A percentile compares a stretch with the other conserved stretches of the same genome.
phyloP scores from a whole-genome alignment of 2,329 filamentous ascomycete genomes.

The Apiospora koreana region DNA sequence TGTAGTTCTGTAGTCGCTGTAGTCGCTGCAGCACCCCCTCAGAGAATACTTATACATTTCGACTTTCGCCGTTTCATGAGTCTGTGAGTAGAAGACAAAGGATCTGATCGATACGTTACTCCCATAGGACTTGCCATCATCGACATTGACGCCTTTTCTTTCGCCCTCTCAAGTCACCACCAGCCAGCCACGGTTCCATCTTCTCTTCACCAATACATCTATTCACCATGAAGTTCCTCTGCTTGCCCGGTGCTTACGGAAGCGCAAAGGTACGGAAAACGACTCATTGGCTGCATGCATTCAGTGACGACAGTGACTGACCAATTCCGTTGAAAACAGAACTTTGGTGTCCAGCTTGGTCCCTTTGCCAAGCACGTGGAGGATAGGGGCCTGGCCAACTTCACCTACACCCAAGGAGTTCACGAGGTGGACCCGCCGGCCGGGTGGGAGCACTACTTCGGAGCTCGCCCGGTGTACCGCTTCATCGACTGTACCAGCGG shows the following conservation, averaged over 20 bases:
- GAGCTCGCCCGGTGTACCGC: background rate
- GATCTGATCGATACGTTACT: background rate
- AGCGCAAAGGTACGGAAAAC: slow-evolving; percentile 25
- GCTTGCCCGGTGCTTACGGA: slow-evolving; percentile 31
- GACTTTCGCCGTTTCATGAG: background rate
- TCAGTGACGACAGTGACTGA: background rate
- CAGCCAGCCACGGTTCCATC: background rate
- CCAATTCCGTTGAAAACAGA: slow-evolving; percentile 15
- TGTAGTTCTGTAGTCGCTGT: background rate
- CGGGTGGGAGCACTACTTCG: slow-evolving; percentile 12
- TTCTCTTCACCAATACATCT: background rate
- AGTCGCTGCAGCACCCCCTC: too few relatives aligned
- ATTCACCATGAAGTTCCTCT: slow-evolving; percentile 31
- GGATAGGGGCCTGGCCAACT: background rate
- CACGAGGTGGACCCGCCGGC: slow-evolving; percentile 9
- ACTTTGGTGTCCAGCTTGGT: slow-evolving; percentile 17
- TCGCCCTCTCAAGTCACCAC: background rate
- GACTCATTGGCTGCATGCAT: background rate
- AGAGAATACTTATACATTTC: slow-evolving; percentile 1
- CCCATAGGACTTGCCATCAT: background rate
- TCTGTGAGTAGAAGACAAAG: background rate
- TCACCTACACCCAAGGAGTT: slow-evolving; percentile 10
- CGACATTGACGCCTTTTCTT: background rate
- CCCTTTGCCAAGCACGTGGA: slow-evolving; percentile 10
- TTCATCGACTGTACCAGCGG: slow-evolving; percentile 22